Conservation (phyloP, 2,329 filamentous ascomycete genomes). For the Xylaria sp. region DNA sequence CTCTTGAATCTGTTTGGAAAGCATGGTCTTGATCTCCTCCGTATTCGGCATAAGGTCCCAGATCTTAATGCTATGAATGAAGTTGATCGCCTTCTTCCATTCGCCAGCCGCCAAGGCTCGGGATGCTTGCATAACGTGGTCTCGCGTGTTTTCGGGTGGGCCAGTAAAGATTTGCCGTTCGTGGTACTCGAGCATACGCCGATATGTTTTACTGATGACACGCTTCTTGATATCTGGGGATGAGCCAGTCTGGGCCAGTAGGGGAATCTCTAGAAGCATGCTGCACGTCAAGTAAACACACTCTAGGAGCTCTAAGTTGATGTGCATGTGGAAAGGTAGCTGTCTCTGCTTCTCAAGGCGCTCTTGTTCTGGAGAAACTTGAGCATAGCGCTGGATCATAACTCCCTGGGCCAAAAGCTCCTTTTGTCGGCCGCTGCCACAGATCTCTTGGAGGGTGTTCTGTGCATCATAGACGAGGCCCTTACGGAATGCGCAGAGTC, state of each 20-base stretch:
- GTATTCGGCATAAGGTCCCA: constrained; percentile 97
- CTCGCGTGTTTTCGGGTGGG: constrained; percentile 96
- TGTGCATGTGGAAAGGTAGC: constrained; percentile 99
- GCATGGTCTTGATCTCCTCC: constrained; percentile 95
- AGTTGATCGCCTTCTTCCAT: constrained; percentile 95
- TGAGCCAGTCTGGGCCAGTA: constrained; percentile 95
- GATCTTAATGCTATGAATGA: constrained; percentile 99
- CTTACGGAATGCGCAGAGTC: constrained; percentile 96
- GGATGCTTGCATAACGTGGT: constrained; percentile 99
- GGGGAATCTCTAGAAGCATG: constrained; percentile 98
- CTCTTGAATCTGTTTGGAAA: constrained; percentile 97
- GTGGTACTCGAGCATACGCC: constrained; percentile 98
- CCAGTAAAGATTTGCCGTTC: constrained; percentile 99
- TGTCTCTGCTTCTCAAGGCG: constrained; percentile 96
- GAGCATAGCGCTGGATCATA: constrained; percentile 96
- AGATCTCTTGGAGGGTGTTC: constrained; percentile 97
- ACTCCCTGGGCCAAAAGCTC: constrained; percentile 97
- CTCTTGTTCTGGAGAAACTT: constrained; percentile 97
- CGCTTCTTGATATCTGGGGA: constrained; percentile 97
- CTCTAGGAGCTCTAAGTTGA: constrained; percentile 97
- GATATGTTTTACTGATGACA: constrained; percentile 99
- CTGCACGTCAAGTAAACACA: constrained; percentile 99
- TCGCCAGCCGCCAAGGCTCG: constrained; percentile 96
- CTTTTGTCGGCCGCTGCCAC: constrained; percentile 96
- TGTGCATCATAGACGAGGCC: constrained; percentile 97